Percentiles rank a stretch among this genome's conserved stretches.
These are phyloP conservation scores for Aegle marmelos DNA, from an alignment of 345 rosid genomes.

Conservation along the genomic window DNA sequence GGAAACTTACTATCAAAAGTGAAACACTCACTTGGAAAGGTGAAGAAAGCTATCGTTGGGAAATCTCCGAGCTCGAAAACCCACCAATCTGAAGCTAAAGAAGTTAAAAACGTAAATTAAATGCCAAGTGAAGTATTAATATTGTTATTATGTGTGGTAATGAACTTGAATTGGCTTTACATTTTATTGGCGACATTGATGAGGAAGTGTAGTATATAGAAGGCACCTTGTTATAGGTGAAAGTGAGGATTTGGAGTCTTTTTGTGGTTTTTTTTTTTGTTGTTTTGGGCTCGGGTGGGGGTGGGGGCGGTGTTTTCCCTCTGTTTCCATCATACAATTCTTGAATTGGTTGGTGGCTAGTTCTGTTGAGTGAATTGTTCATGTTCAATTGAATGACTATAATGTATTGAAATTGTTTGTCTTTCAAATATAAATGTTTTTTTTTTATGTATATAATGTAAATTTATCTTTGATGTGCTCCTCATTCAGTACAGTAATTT, in stretches of 20 bases:
- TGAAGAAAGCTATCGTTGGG: slow-evolving; percentile 72
- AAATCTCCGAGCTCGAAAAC: slow-evolving; percentile 76
- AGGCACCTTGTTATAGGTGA: slow-evolving; percentile 11
- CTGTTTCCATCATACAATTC: slow-evolving; percentile 4
- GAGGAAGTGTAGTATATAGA: slow-evolving; percentile 13
- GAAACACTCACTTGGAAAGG: slow-evolving; percentile 74
- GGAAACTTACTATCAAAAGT: slow-evolving; percentile 69
- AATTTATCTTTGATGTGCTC: neutral
- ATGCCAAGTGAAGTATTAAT: neutral
- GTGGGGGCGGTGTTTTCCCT: neutral
- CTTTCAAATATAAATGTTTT: slow-evolving; percentile 1
- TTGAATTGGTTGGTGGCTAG: slow-evolving; percentile 18
- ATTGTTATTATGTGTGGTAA: neutral
- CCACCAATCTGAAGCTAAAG: slow-evolving; percentile 40
- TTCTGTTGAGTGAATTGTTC: slow-evolving; percentile 21
- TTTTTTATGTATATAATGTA: neutral
- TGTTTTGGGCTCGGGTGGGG: no score
- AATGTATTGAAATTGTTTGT: slow-evolving; percentile 19
- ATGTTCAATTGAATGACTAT: slow-evolving; percentile 11
- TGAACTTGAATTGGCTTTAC: neutral
- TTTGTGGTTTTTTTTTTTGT: neutral
- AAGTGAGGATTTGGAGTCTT: slow-evolving; percentile 12
- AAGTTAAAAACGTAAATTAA: slow-evolving; percentile 48
- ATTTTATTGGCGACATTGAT: slow-evolving; percentile 6
- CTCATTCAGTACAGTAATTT: neutral